Evolutionary conservation across 176 grass and related monocot species (phyloP).

Genomic region (Aegilops speltoides): DNA sequence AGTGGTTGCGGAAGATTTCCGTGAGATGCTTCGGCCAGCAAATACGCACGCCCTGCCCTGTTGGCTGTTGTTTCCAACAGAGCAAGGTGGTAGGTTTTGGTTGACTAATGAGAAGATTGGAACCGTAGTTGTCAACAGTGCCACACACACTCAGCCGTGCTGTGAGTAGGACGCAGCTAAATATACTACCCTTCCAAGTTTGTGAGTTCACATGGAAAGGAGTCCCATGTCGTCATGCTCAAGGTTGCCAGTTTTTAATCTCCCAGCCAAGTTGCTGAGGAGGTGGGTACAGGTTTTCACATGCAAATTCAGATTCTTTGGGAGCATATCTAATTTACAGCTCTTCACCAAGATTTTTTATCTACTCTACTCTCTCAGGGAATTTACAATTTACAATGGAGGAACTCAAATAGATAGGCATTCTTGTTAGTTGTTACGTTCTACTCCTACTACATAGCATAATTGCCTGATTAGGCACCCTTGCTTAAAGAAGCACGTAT

Average conservation of each 20-base stretch:
- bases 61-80: conserved; percentile 22
- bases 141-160: not conserved
- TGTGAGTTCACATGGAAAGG: conserved; percentile 36
- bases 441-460: too few relatives aligned
- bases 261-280: not conserved
- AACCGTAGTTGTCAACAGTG: conserved; percentile 21
- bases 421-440: too few relatives aligned
- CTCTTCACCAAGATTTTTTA: not conserved
- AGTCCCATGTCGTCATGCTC: conserved; percentile 2
- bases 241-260: not conserved
- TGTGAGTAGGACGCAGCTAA: too few relatives aligned
- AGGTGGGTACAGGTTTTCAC: not conserved
- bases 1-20: conserved; percentile 17
- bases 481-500: too few relatives aligned
- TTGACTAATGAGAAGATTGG: conserved; percentile 23
- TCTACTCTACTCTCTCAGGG: not conserved
- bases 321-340: not conserved
- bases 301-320: not conserved
- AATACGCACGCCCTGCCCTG: not conserved
- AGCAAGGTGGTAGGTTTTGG: conserved; percentile 34
- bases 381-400: not conserved
- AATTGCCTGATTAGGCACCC: too few relatives aligned
- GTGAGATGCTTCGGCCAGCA: conserved; percentile 26
- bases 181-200: not conserved
- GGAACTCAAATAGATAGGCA: too few relatives aligned